Conservation (phyloP, 768 basidiomycete genomes). For the Polyporus arcularius region DNA sequence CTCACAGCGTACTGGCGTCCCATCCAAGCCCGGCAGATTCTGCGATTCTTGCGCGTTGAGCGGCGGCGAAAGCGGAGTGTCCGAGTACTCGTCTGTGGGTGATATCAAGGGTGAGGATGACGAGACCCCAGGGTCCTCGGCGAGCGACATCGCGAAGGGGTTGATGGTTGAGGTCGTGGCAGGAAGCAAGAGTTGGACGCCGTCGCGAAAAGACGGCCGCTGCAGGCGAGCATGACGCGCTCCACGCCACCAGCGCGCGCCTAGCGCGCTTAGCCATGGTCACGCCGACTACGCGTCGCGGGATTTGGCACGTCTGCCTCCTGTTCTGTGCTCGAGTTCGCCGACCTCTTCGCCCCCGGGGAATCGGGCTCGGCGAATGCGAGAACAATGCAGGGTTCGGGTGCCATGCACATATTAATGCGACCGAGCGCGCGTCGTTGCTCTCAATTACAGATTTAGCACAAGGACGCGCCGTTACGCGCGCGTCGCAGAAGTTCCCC, state of each 20-base stretch:
- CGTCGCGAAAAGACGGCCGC: neutral
- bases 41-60: constrained; percentile 56
- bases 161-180: constrained; percentile 10
- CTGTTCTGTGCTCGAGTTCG: neutral
- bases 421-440: neutral
- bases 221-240: constrained; percentile 14
- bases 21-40: constrained; percentile 61
- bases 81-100: constrained; percentile 57
- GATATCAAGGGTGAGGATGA: constrained; percentile 34
- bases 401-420: neutral
- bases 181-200: constrained; percentile 1
- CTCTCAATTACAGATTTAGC: neutral
- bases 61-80: constrained; percentile 36
- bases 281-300: constrained; percentile 15
- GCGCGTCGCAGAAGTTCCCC: neutral
- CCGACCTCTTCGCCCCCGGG: neutral
- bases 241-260: constrained; percentile 10
- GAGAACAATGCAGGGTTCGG: neutral
- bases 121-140: constrained; percentile 10
- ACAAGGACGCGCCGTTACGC: neutral
- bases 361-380: neutral
- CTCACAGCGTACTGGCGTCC: constrained; percentile 81
- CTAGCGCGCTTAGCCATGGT: constrained; percentile 12
- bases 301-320: neutral
- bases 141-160: constrained; percentile 6